Conservation (phyloP, 495 filamentous ascomycete species). For the Penicillium salamii region DNA sequence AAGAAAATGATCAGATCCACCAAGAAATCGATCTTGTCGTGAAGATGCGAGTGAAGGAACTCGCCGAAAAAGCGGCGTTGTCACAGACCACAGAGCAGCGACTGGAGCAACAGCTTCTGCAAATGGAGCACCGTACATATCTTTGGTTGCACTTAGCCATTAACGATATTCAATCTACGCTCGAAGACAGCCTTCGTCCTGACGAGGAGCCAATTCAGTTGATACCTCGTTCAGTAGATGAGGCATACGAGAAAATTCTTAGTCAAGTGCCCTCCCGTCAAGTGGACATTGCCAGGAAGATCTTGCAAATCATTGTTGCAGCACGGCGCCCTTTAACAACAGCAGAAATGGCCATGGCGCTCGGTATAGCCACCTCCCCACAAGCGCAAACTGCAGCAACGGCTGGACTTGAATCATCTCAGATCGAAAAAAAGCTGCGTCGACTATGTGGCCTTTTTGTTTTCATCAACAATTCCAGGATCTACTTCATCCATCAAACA, state of each 20-base stretch:
- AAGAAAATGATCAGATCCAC: slow-evolving; percentile 30
- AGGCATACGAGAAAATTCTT: slow-evolving; percentile 30
- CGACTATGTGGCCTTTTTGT: slow-evolving; percentile 41
- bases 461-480: slow-evolving; percentile 29
- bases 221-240: slow-evolving; percentile 20
- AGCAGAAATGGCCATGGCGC: slow-evolving; percentile 37
- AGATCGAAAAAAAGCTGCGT: slow-evolving; percentile 23
- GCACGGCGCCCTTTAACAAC: slow-evolving; percentile 33
- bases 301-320: slow-evolving; percentile 38
- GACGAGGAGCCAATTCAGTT: slow-evolving; percentile 12
- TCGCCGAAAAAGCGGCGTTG: slow-evolving; percentile 11
- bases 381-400: slow-evolving; percentile 18
- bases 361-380: slow-evolving; percentile 21
- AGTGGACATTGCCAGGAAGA: slow-evolving; percentile 12
- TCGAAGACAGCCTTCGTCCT: slow-evolving; percentile 18
- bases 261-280: slow-evolving; percentile 9
- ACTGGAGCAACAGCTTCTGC: slow-evolving; percentile 2
- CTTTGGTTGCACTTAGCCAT: slow-evolving; percentile 33
- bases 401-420: slow-evolving; percentile 17
- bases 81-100: slow-evolving; percentile 6
- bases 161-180: slow-evolving; percentile 15
- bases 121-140: slow-evolving; percentile 31
- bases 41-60: slow-evolving; percentile 19
- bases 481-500: slow-evolving; percentile 37
- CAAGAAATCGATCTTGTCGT: slow-evolving; percentile 40